Conservation (phyloP, 2,329 filamentous ascomycete species). For the Sclerotinia nivalis region DNA sequence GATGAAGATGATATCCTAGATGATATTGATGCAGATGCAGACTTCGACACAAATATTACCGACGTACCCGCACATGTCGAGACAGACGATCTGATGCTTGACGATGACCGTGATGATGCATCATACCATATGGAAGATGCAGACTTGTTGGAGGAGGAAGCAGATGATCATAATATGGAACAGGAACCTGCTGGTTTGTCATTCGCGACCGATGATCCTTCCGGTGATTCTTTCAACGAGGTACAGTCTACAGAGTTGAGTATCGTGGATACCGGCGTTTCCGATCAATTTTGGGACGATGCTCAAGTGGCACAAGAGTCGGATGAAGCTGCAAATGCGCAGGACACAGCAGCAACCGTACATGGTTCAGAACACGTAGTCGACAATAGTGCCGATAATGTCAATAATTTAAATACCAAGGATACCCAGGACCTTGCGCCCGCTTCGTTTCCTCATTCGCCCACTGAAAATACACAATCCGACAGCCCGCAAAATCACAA, state of each 20-base stretch:
- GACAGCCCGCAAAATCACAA: constrained; percentile 8
- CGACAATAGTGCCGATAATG: background rate
- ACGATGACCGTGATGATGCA: constrained; percentile 43
- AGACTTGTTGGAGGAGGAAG: constrained; percentile 35
- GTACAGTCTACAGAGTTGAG: constrained; percentile 12
- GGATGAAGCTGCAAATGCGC: constrained; percentile 4
- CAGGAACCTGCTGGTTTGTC: constrained; percentile 29
- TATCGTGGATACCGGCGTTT: constrained; percentile 17
- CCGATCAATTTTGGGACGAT: constrained; percentile 16
- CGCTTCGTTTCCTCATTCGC: background rate
- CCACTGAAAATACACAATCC: constrained; percentile 6
- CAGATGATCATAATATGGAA: constrained; percentile 32
- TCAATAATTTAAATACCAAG: constrained; percentile 6
- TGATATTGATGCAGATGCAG: constrained; percentile 46
- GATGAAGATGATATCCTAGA: constrained; percentile 60
- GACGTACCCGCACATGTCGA: constrained; percentile 24
- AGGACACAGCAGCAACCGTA: constrained; percentile 1
- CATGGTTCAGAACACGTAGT: constrained; percentile 8
- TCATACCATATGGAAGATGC: constrained; percentile 44
- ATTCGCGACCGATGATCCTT: constrained; percentile 21
- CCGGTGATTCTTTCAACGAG: constrained; percentile 13
- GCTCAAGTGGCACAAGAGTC: background rate
- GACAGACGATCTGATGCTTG: constrained; percentile 51
- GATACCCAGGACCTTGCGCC: background rate
- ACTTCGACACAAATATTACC: constrained; percentile 34